Evolutionary conservation across 306 rosid species (phyloP), one percentile per base, ranked within the genome.

Genomic region (Trichosanthes cucumerina): DNA sequence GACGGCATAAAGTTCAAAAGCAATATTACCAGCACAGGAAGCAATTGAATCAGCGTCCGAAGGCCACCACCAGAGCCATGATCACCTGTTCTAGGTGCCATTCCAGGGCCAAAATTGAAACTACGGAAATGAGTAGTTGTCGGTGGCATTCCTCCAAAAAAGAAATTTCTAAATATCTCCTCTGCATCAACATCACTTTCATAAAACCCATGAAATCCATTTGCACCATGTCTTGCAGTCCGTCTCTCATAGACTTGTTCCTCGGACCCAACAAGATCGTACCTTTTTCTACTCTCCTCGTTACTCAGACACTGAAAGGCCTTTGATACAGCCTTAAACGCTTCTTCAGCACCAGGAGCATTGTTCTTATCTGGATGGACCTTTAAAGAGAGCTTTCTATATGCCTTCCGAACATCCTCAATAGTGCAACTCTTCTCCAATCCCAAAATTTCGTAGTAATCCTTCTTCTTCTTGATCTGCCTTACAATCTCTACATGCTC

Each of bases 351-450:
- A 0, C 97, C 97, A 0, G 97, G 97, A 8, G 98, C 96, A 44
- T 87, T 87, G 86, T 95, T 95, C 90, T 95, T 95, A 63, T 95
- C 98, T 0, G 98, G 98, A 82, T 95, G 98, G 72, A 95, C 97
- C 91, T 92, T 95, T 81, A 92, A 85, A 4, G 98, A 95, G 21
- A 95, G 86, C 69, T 95, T 92, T 75, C 96, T 83, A 14, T 94
- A 94, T 0, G 97, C 88, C 76, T 92, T 94, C 23, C 97, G 79
- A 33, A 94, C 93, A 52, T 94, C 98, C 78, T 92, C 97, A 1
- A 94, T 90, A 0, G 87, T 78, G 79, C 98, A 90, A 80, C 83
- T 85, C 90, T 88, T 94, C 85, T 94, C 98, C 50, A 94, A 38
- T 44, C 96, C 98, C 80, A 94, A 87, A 79, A 92, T 92, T 54